phyloP scores from a whole-genome alignment of 2,329 filamentous ascomycete species.

The Aspergillus proliferans region DNA sequence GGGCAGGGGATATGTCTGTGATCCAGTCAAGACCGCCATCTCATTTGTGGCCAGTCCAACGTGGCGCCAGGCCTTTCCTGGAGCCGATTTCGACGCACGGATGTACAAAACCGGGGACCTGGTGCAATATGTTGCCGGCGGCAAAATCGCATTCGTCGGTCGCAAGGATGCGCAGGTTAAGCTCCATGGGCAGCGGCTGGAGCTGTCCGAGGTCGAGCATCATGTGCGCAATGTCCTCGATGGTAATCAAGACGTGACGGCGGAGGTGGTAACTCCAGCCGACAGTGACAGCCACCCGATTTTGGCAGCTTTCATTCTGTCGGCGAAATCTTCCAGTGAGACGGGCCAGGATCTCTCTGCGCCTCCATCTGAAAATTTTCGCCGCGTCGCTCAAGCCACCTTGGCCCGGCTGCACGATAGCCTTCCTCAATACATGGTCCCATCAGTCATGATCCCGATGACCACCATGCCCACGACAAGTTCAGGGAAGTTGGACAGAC shows the following conservation, averaged over 20 bases:
- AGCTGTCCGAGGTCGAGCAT: slow-evolving; percentile 22
- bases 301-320: not conserved
- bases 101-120: slow-evolving; percentile 30
- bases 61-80: slow-evolving; percentile 9
- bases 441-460: not conserved
- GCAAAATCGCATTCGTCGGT: slow-evolving; percentile 8
- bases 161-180: slow-evolving; percentile 16
- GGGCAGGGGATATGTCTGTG: slow-evolving; percentile 33
- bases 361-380: not conserved
- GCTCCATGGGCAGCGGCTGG: slow-evolving; percentile 23
- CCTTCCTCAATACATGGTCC: not conserved
- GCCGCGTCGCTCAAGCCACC: not conserved
- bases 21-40: slow-evolving; percentile 15
- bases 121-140: slow-evolving; percentile 19
- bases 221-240: slow-evolving; percentile 1
- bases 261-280: not conserved
- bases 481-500: not conserved
- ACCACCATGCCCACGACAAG: not conserved
- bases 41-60: slow-evolving; percentile 19
- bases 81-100: not conserved
- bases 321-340: not conserved
- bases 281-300: not conserved
- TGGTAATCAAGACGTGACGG: not conserved
- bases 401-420: not conserved
- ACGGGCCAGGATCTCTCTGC: not conserved